Evolutionary conservation across 2,329 filamentous ascomycete genomes (phyloP).

Genomic region (Decorospora gaudefroyi): DNA sequence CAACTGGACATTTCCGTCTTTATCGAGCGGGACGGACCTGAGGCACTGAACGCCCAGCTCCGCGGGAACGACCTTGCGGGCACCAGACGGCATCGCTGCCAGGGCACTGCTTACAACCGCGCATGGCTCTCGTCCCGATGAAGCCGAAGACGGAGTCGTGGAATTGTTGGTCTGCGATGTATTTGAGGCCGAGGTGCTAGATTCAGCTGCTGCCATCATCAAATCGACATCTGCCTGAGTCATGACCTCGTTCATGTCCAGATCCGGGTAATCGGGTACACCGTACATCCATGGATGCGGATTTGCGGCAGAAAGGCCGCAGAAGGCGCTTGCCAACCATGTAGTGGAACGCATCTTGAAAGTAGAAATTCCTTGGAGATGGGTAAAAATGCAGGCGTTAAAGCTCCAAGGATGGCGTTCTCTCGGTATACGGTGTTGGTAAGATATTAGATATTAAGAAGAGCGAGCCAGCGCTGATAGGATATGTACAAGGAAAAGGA

Average conservation of each 20-base stretch:
- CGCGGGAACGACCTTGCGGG: conserved; percentile 41
- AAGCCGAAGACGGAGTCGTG: conserved; percentile 18
- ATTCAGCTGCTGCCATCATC: conserved; percentile 23
- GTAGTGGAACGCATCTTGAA: conserved; percentile 28
- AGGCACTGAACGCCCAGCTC: conserved; percentile 43
- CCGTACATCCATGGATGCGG: conserved; percentile 43
- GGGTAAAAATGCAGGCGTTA: background rate
- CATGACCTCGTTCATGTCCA: conserved; percentile 36
- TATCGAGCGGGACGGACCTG: conserved; percentile 46
- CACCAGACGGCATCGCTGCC: conserved; percentile 31
- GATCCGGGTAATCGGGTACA: conserved; percentile 35
- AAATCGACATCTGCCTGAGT: conserved; percentile 29
- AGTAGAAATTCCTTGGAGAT: background rate
- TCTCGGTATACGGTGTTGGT: background rate
- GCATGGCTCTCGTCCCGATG: conserved; percentile 39
- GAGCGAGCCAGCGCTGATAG: conserved; percentile 29
- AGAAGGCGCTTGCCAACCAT: conserved; percentile 26
- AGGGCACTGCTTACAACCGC: conserved; percentile 38
- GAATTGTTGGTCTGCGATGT: conserved; percentile 21
- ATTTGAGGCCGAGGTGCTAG: conserved; percentile 16
- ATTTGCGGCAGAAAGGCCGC: conserved; percentile 27
- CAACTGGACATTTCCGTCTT: conserved; percentile 37
- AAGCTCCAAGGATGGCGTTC: background rate
- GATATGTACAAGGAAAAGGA: too few species aligned
- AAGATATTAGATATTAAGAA: conserved; percentile 18